A percentile compares a stretch with the other conserved stretches of the same genome.
Conservation (phyloP, 352 stramenopile species). For the Globisporangium okanoganense region DNA sequence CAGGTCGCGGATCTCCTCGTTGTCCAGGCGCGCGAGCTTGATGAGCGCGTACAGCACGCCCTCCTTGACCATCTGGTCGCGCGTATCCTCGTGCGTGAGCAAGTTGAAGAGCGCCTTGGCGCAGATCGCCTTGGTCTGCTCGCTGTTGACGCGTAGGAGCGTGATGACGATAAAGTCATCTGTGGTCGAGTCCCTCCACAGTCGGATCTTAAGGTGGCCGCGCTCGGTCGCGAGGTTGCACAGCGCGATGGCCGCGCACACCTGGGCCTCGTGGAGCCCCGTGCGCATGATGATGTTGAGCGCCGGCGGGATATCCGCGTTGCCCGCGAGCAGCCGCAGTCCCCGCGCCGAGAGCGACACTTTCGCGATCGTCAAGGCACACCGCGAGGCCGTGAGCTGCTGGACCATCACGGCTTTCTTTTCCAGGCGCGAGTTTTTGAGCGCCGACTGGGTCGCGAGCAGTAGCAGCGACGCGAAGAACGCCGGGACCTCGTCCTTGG, state of each 20-base stretch:
- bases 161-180: conserved; percentile 88
- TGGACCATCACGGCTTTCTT: conserved; percentile 36
- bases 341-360: conserved; percentile 47
- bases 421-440: conserved; percentile 55
- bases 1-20: conserved; percentile 68
- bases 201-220: conserved; percentile 23
- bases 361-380: conserved; percentile 57
- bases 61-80: conserved; percentile 66
- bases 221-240: conserved; percentile 79
- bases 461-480: conserved; percentile 63
- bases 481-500: conserved; percentile 29
- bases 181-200: conserved; percentile 66
- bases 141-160: conserved; percentile 78
- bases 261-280: conserved; percentile 74
- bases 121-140: conserved; percentile 80
- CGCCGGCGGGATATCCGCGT: conserved; percentile 53
- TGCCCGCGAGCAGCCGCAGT: conserved; percentile 36
- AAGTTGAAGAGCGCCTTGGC: conserved; percentile 85
- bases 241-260: conserved; percentile 81
- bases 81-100: conserved; percentile 71
- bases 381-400: conserved; percentile 57
- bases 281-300: conserved; percentile 85
- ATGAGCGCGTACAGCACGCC: conserved; percentile 83
- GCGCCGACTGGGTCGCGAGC: conserved; percentile 45
- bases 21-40: conserved; percentile 78